Conservation (phyloP, 352 stramenopile genomes). For the Stramenopiles sp. region DNA sequence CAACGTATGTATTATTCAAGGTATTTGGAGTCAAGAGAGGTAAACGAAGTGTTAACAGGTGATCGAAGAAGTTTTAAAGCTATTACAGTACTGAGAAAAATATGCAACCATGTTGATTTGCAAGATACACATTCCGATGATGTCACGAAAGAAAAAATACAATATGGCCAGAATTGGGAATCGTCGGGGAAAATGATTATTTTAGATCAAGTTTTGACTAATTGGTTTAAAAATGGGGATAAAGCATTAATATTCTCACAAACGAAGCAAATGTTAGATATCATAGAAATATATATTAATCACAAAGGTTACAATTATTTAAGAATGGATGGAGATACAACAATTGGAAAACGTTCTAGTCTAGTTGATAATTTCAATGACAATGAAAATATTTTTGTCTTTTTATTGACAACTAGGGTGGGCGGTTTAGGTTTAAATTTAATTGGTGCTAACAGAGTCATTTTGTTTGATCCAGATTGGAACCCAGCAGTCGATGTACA, state of each 20-base stretch:
- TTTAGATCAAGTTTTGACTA: constrained; percentile 74
- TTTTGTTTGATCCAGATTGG: constrained; percentile 97
- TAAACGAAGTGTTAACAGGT: constrained; percentile 57
- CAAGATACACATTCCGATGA: background rate
- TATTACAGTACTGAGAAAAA: constrained; percentile 84
- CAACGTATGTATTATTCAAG: constrained; percentile 70
- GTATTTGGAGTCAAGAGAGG: constrained; percentile 69
- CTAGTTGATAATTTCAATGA: constrained; percentile 92
- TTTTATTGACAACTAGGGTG: constrained; percentile 60
- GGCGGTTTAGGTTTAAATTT: constrained; percentile 90
- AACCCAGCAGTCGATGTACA: constrained; percentile 89
- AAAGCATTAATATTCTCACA: constrained; percentile 29
- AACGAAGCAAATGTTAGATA: constrained; percentile 27
- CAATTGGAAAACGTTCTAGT: constrained; percentile 67
- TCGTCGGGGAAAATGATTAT: constrained; percentile 88
- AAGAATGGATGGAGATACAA: constrained; percentile 87
- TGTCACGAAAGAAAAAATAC: constrained; percentile 8
- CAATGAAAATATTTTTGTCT: constrained; percentile 43
- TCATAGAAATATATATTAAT: constrained; percentile 45
- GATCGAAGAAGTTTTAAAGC: constrained; percentile 61
- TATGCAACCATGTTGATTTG: constrained; percentile 94
- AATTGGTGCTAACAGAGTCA: constrained; percentile 76
- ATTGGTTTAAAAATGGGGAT: background rate
- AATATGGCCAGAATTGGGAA: constrained; percentile 18
- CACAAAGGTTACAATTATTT: constrained; percentile 59